Base-by-base conservation (phyloP, 768 basidiomycete genomes). In the Steccherinum ochraceum region DNA sequence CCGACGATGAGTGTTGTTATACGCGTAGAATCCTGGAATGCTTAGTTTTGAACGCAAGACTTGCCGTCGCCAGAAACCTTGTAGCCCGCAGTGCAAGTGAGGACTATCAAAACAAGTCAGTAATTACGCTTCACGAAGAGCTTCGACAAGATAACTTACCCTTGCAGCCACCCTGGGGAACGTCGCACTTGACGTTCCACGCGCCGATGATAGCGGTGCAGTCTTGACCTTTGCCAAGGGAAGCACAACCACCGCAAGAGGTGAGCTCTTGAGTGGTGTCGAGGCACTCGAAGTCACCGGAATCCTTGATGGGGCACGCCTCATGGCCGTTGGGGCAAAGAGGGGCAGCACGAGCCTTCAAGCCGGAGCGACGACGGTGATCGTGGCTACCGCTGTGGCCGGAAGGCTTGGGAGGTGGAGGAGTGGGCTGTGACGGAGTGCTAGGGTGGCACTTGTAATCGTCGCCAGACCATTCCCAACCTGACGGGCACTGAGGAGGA, bases 231-330 rank as follows among this genome's bases (percentile, higher is more conserved):
- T 68, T 61, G 18, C 80, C 80, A n/a, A 76, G 65, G 16, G 78
- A 73, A 2, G 78, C 66, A 62, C 89, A 91, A 24, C 89, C 89
- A 55, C 88, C 89, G 66, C 89, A 91, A 12, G 82, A 81, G 52
- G 80, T 73, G 43, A 90, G 74, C 52, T 89, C 86, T 41, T 68
- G 69, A 16, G 66, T 57, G 24, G 75, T 75, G 66, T 91, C 84
- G 47, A 90, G 59, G 61, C 83, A 86, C 60, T 86, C 83, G 56
- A 72, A 80, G 50, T 80, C 77, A 25, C 65, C 72, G 27, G 70
- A 56, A 21, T 69, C 73, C 19, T 66, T 49, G 53, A 84, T 70
- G 16, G 80, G 80, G 67, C 83, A 86, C 24, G 81, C 80, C 35
- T 77, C 70, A 25, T 80, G 64, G 26, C 73, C 75, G 41, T 58